Evolutionary conservation across 108 stramenopile genomes (phyloP).

Genomic region (Schizochytrium sp.): DNA sequence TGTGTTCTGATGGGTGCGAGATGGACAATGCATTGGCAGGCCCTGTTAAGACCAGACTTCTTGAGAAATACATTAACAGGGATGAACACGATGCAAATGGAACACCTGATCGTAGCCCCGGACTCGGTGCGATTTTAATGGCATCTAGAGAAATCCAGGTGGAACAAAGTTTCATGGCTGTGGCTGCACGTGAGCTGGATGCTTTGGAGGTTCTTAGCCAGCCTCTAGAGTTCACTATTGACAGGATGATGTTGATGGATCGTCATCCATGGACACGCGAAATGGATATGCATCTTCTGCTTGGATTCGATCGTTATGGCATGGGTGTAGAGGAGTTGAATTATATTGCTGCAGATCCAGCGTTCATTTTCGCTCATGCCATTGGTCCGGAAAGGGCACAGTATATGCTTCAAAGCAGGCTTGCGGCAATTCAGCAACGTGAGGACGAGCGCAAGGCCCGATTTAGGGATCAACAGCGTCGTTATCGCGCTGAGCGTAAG

Average conservation of each 20-base stretch:
- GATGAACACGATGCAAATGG: too few relatives aligned
- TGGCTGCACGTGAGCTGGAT: background rate
- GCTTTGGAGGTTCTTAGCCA: background rate
- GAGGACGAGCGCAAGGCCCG: conserved; percentile 54
- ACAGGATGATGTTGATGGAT: background rate
- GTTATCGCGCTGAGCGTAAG: background rate
- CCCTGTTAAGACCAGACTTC: background rate
- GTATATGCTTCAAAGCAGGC: background rate
- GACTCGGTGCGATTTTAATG: background rate
- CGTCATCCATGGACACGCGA: conserved; percentile 41
- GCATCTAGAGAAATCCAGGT: background rate
- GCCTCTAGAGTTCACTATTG: too few relatives aligned
- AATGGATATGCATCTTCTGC: conserved; percentile 45
- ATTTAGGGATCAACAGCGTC: background rate
- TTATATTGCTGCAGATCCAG: conserved; percentile 28
- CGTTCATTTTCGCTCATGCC: conserved; percentile 30
- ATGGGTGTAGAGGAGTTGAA: background rate
- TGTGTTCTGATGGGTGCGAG: background rate
- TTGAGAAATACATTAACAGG: too few relatives aligned
- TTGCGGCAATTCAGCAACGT: background rate
- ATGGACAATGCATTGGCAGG: background rate
- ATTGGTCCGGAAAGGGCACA: background rate
- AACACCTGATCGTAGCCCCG: background rate
- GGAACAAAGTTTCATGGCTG: background rate
- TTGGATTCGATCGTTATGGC: background rate